Evolutionary conservation across 2,329 filamentous ascomycete genomes (phyloP).

Genomic region (Xylariaceae sp.): DNA sequence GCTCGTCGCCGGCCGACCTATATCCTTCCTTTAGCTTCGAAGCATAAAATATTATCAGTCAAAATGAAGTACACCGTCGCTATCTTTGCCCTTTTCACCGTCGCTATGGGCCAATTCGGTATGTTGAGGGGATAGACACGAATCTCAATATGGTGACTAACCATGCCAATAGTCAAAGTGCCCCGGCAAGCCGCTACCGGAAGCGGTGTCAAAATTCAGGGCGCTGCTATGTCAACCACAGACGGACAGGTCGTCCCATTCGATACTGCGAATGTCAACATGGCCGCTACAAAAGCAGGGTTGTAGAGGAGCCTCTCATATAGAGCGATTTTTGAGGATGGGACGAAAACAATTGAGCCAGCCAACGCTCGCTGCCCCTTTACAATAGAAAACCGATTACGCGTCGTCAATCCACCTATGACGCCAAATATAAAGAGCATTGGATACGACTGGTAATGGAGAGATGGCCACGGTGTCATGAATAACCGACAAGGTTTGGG

Average conservation of each 20-base stretch:
- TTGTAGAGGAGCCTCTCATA: constrained; percentile 42
- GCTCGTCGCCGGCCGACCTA: constrained; percentile 61
- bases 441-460: no score
- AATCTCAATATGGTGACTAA: not conserved
- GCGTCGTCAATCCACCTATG: no score
- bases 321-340: no score
- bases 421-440: no score
- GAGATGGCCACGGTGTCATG: no score
- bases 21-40: constrained; percentile 39
- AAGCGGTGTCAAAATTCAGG: constrained; percentile 42
- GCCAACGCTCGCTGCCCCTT: no score
- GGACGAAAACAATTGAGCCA: no score
- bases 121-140: constrained; percentile 20
- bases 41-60: constrained; percentile 40
- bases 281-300: constrained; percentile 46
- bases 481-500: no score
- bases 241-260: constrained; percentile 54
- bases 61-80: constrained; percentile 61
- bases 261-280: constrained; percentile 50
- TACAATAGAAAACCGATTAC: no score
- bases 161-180: constrained; percentile 36
- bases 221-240: constrained; percentile 53
- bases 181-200: constrained; percentile 36
- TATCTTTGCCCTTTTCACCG: constrained; percentile 53
- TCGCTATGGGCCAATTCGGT: constrained; percentile 50